phyloP scores from a whole-genome alignment of 2,329 filamentous ascomycete species.

The Neofusicoccum ribis region DNA sequence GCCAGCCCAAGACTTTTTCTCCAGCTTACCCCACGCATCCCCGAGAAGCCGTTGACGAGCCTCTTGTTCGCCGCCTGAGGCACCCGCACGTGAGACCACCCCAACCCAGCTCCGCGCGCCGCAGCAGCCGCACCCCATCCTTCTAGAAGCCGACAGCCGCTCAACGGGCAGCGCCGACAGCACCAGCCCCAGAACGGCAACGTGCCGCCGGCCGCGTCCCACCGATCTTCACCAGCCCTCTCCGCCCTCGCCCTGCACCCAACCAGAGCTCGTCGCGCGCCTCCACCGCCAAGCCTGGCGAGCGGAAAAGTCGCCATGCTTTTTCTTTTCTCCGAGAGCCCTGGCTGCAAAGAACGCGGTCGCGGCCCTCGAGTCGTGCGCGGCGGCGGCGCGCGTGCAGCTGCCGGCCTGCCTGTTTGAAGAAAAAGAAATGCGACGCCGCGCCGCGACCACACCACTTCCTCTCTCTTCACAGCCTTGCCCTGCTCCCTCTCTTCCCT shows the following conservation, averaged over 20 bases:
- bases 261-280: not conserved
- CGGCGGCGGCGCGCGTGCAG: not conserved
- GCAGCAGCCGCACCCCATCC: not conserved
- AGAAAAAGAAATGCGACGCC: not conserved
- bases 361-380: too few relatives aligned
- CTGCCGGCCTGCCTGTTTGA: not conserved
- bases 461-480: not conserved
- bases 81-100: not conserved
- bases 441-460: not conserved
- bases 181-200: constrained; percentile 2
- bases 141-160: constrained; percentile 10
- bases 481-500: not conserved
- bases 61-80: too few relatives aligned
- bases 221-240: not conserved
- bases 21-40: too few relatives aligned
- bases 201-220: not conserved
- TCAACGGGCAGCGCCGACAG: constrained; percentile 10
- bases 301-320: constrained; percentile 12
- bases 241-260: not conserved
- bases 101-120: not conserved
- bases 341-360: not conserved
- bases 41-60: too few relatives aligned
- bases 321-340: not conserved
- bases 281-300: not conserved
- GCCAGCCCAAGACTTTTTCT: not conserved